phyloP scores from a whole-genome alignment of 768 basidiomycete genomes.

The Mycena crocata region DNA sequence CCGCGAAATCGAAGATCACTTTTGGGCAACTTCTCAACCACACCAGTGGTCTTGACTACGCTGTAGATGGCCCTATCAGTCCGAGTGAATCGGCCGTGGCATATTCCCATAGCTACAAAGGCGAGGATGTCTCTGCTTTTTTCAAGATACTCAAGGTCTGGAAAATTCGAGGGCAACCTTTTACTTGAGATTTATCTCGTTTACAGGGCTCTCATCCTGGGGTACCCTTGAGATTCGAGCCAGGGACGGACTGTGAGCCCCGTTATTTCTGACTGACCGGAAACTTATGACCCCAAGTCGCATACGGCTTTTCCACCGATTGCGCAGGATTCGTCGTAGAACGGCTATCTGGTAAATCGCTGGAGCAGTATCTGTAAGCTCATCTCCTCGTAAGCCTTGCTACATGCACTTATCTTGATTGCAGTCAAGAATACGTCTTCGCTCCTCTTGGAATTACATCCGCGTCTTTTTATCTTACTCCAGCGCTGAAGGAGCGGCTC shows the following conservation, averaged over 20 bases:
- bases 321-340: constrained; percentile 45
- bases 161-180: too few species aligned
- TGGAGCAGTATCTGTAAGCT: constrained; percentile 47
- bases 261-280: too few species aligned
- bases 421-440: constrained; percentile 40
- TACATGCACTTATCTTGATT: not conserved
- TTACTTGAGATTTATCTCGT: not conserved
- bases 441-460: constrained; percentile 35
- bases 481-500: constrained; percentile 29
- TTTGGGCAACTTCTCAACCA: constrained; percentile 46
- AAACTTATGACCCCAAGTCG: constrained; percentile 24
- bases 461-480: constrained; percentile 36
- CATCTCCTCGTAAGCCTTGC: not conserved
- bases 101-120: constrained; percentile 40
- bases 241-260: constrained; percentile 43
- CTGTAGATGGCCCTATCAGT: not conserved
- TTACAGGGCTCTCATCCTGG: constrained; percentile 39
- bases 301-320: constrained; percentile 41
- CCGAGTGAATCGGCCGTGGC: not conserved
- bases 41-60: constrained; percentile 46
- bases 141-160: constrained; percentile 32
- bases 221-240: constrained; percentile 43
- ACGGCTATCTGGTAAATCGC: constrained; percentile 37
- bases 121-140: constrained; percentile 36
- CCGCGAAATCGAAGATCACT: constrained; percentile 38